These are phyloP conservation scores for Tothia fuscella DNA, from an alignment of 2,329 filamentous ascomycete species.

Conservation along the genomic window DNA sequence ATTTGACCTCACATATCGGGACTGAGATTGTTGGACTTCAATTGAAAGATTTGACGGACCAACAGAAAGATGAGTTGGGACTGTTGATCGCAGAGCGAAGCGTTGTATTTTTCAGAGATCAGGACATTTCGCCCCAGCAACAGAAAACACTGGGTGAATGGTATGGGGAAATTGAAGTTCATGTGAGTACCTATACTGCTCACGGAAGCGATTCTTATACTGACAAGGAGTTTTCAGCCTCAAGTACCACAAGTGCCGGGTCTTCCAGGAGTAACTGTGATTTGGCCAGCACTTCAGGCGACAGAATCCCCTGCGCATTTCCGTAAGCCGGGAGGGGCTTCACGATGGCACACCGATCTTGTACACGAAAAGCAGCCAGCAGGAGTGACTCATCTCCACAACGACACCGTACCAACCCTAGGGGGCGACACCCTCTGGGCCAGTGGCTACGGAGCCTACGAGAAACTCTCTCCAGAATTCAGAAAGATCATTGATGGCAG, in stretches of 20 bases:
- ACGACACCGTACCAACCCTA: constrained; percentile 51
- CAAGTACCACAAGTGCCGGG: constrained; percentile 62
- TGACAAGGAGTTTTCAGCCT: no score
- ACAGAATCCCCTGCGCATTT: constrained; percentile 50
- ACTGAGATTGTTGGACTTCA: constrained; percentile 54
- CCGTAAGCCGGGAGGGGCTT: constrained; percentile 54
- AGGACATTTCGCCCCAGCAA: constrained; percentile 22
- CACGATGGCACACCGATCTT: constrained; percentile 58
- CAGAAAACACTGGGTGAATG: constrained; percentile 40
- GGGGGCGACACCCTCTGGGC: constrained; percentile 67
- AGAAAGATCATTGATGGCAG: constrained; percentile 58
- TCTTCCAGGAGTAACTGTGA: constrained; percentile 40
- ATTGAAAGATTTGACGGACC: constrained; percentile 46
- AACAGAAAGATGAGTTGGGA: constrained; percentile 50
- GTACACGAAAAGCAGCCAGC: constrained; percentile 61
- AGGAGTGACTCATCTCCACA: constrained; percentile 56
- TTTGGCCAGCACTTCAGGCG: constrained; percentile 58
- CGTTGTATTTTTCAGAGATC: constrained; percentile 56
- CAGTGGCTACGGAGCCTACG: constrained; percentile 57
- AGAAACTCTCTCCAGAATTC: constrained; percentile 60
- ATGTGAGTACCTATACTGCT: constrained; percentile 36
- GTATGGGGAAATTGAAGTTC: constrained; percentile 55
- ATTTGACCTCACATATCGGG: constrained; percentile 50
- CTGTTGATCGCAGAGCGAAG: constrained; percentile 51
- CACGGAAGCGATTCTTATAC: no score